Evolutionary conservation across 1,284 basidiomycete genomes (phyloP).

Genomic region (Irpex lacteus): DNA sequence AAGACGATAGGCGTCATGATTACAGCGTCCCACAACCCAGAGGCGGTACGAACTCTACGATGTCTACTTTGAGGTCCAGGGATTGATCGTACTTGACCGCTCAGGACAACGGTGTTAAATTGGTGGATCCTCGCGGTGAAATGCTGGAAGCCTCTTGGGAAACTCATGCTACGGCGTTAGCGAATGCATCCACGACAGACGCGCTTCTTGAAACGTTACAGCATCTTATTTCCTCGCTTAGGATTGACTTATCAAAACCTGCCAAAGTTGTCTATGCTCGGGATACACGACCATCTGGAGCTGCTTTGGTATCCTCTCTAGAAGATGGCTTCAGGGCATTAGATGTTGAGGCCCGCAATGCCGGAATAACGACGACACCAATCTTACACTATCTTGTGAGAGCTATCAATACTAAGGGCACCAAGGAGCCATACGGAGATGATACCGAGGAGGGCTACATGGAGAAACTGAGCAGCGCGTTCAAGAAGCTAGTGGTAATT

Average conservation of each 20-base stretch:
- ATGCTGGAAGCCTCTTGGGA: constrained; percentile 99
- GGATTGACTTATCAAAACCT: constrained; percentile 79
- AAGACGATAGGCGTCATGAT: constrained; percentile 97
- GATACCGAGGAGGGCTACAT: constrained; percentile 89
- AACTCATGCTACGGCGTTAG: constrained; percentile 81
- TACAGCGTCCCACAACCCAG: constrained; percentile 98
- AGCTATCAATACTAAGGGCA: constrained; percentile 83
- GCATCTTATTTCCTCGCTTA: constrained; percentile 60
- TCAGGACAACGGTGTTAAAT: constrained; percentile 98
- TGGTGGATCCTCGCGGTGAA: constrained; percentile 97
- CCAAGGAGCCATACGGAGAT: constrained; percentile 76
- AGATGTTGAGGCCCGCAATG: constrained; percentile 61
- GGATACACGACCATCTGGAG: constrained; percentile 91
- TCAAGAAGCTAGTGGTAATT: constrained; percentile 84
- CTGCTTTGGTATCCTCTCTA: constrained; percentile 78
- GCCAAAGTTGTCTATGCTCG: constrained; percentile 87
- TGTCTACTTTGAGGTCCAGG: not conserved
- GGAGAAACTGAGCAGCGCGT: constrained; percentile 82
- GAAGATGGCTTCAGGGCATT: constrained; percentile 81
- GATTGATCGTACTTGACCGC: not conserved
- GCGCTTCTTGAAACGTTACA: constrained; percentile 72
- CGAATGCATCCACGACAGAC: constrained; percentile 78
- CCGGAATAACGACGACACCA: constrained; percentile 91
- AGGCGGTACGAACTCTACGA: constrained; percentile 53
- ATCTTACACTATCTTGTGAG: constrained; percentile 95